Base-by-base conservation (phyloP, 129 eudicot genomes). In the Helichrysum umbraculigerum region DNA sequence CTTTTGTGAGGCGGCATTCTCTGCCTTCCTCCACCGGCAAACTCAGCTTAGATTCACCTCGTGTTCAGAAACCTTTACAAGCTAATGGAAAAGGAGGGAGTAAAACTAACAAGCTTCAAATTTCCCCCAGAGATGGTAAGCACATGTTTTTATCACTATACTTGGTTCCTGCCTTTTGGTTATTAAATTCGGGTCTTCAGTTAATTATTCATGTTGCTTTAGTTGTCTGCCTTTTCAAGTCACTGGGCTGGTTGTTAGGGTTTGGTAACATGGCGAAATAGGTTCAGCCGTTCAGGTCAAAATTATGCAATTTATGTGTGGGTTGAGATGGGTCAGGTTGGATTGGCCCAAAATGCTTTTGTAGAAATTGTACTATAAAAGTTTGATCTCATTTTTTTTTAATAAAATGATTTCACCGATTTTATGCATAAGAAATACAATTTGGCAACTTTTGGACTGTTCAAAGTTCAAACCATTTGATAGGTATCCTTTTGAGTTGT, bases 71-170 rank as follows among this genome's bases (percentile, higher is more conserved):
- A 61, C 88, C 85, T 2, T 81, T 81, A 54, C 93, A 86, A 72
- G 87, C 87, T 33, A 88, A 84, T 76, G 96, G 87, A n/a, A 92
- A 90, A 76, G 94, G 85, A 51, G 91, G 82, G 65, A 75, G 69
- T 78, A 92, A 81, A 81, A 76, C 52, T 71, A 85, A 71, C 84
- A 86, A 62, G 77, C 71, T 81, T 6, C 77, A 80, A 56, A 65
- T 81, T n/a, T 72, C 92, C 58, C 82, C 90, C 19, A 79, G 85
- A 86, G 96, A 92, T 71, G 94, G 93, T 89, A 84, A 84, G 79
- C 54, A 19, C 21, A 32, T 52, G 8, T 44, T 14, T 42, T 60
- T 59, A 10, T 21, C 44, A 52, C 56, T 29, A 16, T 21, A 9
- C 39, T 25, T 32, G 0, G 34, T 32, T 69, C 8, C 60, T 17